Percentiles rank a stretch among this genome's conserved stretches.
Evolutionary conservation across 1,284 basidiomycete species (phyloP).

Genomic region (Malassezia japonica): DNA sequence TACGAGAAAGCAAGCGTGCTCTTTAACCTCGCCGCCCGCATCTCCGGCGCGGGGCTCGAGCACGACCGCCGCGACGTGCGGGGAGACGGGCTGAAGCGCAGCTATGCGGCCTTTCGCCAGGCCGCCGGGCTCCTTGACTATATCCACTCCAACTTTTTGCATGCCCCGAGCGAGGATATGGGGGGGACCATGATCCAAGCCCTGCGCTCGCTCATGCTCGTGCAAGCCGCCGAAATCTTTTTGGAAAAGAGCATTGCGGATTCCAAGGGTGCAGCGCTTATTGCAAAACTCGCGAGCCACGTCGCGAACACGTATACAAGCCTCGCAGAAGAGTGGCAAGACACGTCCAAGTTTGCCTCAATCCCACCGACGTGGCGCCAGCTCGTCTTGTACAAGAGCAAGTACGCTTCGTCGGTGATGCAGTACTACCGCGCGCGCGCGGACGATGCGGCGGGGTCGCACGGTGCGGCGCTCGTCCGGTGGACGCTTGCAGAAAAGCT

Average conservation of each 20-base stretch:
- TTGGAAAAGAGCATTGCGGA: slow-evolving; percentile 73
- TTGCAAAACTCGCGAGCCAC: slow-evolving; percentile 77
- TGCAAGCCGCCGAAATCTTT: slow-evolving; percentile 92
- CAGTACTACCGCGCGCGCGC: slow-evolving; percentile 78
- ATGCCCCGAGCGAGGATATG: slow-evolving; percentile 94
- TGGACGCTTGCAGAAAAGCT: slow-evolving; percentile 67
- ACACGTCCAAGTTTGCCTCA: slow-evolving; percentile 59
- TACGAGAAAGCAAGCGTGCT: slow-evolving; percentile 97
- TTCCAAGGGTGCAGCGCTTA: slow-evolving; percentile 55
- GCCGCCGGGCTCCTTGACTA: slow-evolving; percentile 95
- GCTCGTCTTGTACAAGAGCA: slow-evolving; percentile 66
- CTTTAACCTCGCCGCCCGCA: slow-evolving; percentile 89
- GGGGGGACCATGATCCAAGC: slow-evolving; percentile 89
- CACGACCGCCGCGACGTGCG: slow-evolving; percentile 54
- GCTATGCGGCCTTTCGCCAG: slow-evolving; percentile 84
- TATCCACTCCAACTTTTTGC: slow-evolving; percentile 98
- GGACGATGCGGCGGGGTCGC: slow-evolving; percentile 66
- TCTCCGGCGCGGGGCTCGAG: slow-evolving; percentile 75
- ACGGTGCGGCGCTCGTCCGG: slow-evolving; percentile 77
- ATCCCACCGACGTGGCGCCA: slow-evolving; percentile 5
- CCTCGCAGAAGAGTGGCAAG: slow-evolving; percentile 79
- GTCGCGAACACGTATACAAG: slow-evolving; percentile 68
- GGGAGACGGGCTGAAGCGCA: slow-evolving; percentile 78
- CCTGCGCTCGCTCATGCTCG: slow-evolving; percentile 71
- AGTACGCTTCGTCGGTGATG: slow-evolving; percentile 73